phyloP scores from a whole-genome alignment of 2,329 filamentous ascomycete species.

The Colletotrichum orchidophilum region DNA sequence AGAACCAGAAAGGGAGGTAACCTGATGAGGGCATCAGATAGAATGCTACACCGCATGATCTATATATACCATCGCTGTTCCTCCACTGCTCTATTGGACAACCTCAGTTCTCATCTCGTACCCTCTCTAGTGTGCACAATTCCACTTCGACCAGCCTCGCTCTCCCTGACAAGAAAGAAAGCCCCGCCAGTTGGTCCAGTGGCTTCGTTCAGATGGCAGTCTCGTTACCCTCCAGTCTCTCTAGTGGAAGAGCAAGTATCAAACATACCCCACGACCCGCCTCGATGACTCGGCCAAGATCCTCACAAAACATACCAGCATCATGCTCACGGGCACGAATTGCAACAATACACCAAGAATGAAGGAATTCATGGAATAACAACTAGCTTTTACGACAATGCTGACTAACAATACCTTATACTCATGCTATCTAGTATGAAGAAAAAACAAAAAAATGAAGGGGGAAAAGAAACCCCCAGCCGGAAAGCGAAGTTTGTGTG shows the following conservation, averaged over 20 bases:
- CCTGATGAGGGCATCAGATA: slow-evolving; percentile 2
- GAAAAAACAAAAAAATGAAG: neutral
- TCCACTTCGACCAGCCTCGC: too few species aligned
- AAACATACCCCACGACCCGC: too few species aligned
- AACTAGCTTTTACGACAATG: slow-evolving; percentile 33
- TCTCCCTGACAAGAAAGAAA: too few species aligned
- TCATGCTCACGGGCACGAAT: neutral
- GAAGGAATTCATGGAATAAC: slow-evolving; percentile 3
- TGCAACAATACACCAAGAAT: too few species aligned
- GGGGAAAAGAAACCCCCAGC: neutral
- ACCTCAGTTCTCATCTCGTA: too few species aligned
- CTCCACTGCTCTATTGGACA: neutral
- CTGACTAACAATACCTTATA: slow-evolving; percentile 18
- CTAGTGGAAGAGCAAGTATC: too few species aligned
- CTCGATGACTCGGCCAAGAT: too few species aligned
- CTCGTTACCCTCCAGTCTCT: too few species aligned
- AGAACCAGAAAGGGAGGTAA: neutral
- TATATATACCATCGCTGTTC: neutral
- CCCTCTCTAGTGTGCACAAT: too few species aligned
- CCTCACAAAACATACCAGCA: too few species aligned
- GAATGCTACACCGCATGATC: slow-evolving; percentile 18
- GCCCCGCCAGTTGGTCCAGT: too few species aligned
- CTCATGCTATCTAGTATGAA: slow-evolving; percentile 22
- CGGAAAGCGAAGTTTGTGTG: neutral
- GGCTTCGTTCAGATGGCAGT: too few species aligned